phyloP scores from a whole-genome alignment of 805 yeast species.

The Kregervanrija pseudodelftensis region DNA sequence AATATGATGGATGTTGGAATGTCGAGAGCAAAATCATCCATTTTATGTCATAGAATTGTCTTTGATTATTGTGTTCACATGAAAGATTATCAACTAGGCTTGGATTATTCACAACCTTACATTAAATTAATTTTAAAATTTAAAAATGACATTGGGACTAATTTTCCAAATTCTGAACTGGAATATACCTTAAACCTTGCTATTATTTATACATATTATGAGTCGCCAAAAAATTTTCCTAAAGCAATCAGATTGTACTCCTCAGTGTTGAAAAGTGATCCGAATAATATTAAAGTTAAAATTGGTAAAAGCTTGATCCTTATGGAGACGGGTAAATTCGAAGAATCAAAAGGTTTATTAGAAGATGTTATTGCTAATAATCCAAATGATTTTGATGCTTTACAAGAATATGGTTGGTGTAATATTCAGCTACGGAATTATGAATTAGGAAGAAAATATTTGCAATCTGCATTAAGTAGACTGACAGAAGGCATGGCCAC shows the following conservation, averaged over 20 bases:
- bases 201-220: constrained; percentile 70
- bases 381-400: constrained; percentile 53
- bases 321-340: constrained; percentile 54
- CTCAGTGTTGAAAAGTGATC: constrained; percentile 38
- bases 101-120: constrained; percentile 54
- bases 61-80: constrained; percentile 52
- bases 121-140: constrained; percentile 45
- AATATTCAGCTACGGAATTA: constrained; percentile 45
- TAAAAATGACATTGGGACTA: constrained; percentile 38
- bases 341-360: constrained; percentile 48
- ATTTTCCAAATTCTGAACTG: constrained; percentile 43
- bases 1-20: constrained; percentile 34
- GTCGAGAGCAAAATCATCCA: constrained; percentile 29
- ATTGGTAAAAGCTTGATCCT: constrained; percentile 79
- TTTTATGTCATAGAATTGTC: constrained; percentile 60
- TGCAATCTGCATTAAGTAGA: constrained; percentile 34
- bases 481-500: constrained; percentile 13
- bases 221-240: constrained; percentile 82
- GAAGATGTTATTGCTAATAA: constrained; percentile 38
- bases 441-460: constrained; percentile 43
- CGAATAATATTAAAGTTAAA: constrained; percentile 45
- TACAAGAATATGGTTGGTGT: constrained; percentile 76
- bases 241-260: constrained; percentile 71
- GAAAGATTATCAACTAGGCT: constrained; percentile 57
- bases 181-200: constrained; percentile 65